These are phyloP conservation scores for Acanthamoeba healyi DNA, from an alignment of 208 protist species.

Conservation along the genomic window DNA sequence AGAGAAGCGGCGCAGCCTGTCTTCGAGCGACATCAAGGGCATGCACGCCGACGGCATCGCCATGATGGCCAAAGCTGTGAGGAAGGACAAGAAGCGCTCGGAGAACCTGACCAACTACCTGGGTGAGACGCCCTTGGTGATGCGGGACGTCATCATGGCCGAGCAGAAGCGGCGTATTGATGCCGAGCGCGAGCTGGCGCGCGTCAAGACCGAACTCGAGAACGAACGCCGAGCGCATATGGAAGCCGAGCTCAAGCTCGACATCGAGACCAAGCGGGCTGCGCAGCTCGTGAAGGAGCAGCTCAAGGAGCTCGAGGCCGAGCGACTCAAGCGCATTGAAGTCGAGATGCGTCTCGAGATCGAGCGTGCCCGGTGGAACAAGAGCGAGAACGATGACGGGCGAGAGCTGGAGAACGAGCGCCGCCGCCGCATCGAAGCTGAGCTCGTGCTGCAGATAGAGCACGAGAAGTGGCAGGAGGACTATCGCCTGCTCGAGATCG, in stretches of 20 bases:
- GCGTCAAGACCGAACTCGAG: neutral
- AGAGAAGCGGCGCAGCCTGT: neutral
- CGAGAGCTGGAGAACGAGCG: neutral
- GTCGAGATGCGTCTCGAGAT: constrained; percentile 12
- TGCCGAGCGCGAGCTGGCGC: neutral
- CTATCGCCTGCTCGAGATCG: neutral
- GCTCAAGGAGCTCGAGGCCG: neutral
- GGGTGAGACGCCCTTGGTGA: neutral
- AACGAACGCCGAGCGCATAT: neutral
- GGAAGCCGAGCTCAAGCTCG: neutral
- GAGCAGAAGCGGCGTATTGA: neutral
- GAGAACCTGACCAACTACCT: neutral
- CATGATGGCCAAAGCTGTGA: neutral
- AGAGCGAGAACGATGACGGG: neutral
- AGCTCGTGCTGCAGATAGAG: neutral
- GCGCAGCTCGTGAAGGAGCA: neutral
- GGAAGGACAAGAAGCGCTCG: neutral
- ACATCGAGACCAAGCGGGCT: neutral
- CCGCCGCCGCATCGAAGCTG: neutral
- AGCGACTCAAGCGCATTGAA: neutral
- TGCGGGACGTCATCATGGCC: neutral
- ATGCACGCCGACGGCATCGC: neutral
- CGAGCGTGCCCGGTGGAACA: neutral
- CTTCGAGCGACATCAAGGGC: neutral
- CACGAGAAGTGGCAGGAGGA: constrained; percentile 12